Base-by-base conservation (phyloP, 2,329 filamentous ascomycete species). In the Aspergillus novoparasiticus region DNA sequence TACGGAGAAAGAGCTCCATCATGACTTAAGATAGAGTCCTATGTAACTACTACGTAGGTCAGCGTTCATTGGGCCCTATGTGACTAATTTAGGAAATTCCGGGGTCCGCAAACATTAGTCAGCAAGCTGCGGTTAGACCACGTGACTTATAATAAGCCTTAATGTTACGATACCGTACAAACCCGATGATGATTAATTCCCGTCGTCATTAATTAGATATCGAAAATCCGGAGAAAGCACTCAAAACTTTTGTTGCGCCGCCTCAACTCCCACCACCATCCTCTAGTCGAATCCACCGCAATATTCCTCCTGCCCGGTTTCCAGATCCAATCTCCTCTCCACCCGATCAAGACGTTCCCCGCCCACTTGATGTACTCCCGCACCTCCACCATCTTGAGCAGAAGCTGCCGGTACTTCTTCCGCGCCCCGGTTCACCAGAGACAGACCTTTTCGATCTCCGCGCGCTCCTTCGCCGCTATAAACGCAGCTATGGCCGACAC, bases 401-500 rank as follows among this genome's bases (percentile, higher is more conserved):
- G 77, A 76, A 75, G 74, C 73, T 77, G 72, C 69, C 76, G 73
- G 66, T 77, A 78, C 66, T 69, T 79, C 67, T 69, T 78, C 68
- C 75, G 72, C 67, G 66, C 74, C 54, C 65, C 65, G 60, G 43
- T 71, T 50, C 64, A 67, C 58, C 71, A 69, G 41, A 69, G 69
- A 59, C 60, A 60, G 39, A 69, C 74, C 50, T 77, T 76, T 62
- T 77, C 75, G 45, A 68, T 78, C 50, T 73, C 75, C 59, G 70
- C 73, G 43, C 74, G 76, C 64, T 73, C 73, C 11, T 73, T 72
- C 67, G 66, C 72, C 43, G 71, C 74, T 30, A 63, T 76, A 48
- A 72, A 76, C 73, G 72, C 76, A 61, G 74, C 77, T 58, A 80
- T 80, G 78, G 78, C 79, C 39, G 80, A 81, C 63, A 66, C 76